phyloP scores from a whole-genome alignment of 768 basidiomycete genomes.

The Coprinopsis marcescibilis region DNA sequence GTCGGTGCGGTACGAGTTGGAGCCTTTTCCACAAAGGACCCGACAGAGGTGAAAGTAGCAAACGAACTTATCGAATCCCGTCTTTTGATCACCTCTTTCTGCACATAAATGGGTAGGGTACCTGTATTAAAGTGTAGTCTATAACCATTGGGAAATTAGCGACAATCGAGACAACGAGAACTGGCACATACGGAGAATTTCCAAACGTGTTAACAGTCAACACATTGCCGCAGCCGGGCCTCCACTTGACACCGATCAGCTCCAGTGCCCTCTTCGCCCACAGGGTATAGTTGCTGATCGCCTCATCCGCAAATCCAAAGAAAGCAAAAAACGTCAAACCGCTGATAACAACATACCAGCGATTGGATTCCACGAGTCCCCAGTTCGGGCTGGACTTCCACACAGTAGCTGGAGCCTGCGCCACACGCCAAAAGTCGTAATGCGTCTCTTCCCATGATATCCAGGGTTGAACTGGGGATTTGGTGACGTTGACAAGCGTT shows the following conservation, averaged over 20 bases:
- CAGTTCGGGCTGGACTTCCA: slow-evolving; percentile 25
- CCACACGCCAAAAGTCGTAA: slow-evolving; percentile 29
- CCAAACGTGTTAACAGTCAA: neutral
- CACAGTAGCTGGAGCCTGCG: slow-evolving; percentile 21
- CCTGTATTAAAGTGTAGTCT: neutral
- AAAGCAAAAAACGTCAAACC: slow-evolving; percentile 49
- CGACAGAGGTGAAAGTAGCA: slow-evolving; percentile 17
- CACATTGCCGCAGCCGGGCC: neutral
- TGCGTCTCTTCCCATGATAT: slow-evolving; percentile 42
- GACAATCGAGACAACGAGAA: neutral
- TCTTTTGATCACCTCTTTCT: slow-evolving; percentile 22
- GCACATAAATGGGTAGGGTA: slow-evolving; percentile 21
- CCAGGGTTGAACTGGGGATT: slow-evolving; percentile 26
- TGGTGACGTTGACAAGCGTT: slow-evolving; percentile 22
- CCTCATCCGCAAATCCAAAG: slow-evolving; percentile 54
- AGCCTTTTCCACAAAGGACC: slow-evolving; percentile 7
- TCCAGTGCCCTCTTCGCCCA: neutral
- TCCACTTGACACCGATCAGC: slow-evolving; percentile 1
- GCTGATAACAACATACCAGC: slow-evolving; percentile 37
- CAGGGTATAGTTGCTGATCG: slow-evolving; percentile 35
- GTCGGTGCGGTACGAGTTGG: neutral
- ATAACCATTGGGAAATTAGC: neutral
- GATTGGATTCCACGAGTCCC: slow-evolving; percentile 25
- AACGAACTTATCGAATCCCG: slow-evolving; percentile 23
- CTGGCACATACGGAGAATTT: slow-evolving; percentile 2